Evolutionary conservation across 805 yeast species (phyloP).

Genomic region (Yamadazyma sp.): DNA sequence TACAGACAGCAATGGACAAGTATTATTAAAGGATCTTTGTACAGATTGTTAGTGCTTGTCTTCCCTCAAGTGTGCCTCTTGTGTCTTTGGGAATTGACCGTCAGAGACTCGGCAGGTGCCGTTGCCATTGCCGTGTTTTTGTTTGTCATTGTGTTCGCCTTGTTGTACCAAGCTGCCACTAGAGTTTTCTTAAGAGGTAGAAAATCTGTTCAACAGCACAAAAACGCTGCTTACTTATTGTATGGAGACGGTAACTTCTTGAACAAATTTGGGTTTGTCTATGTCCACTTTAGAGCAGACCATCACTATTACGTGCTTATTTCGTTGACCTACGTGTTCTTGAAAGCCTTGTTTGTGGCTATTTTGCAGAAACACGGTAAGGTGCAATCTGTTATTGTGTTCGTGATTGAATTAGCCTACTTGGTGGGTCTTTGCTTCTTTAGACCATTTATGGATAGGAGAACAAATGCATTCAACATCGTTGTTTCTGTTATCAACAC

Average conservation of each 20-base stretch:
- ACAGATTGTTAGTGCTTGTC: slow-evolving; percentile 77
- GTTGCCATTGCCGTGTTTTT: slow-evolving; percentile 77
- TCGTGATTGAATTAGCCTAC: slow-evolving; percentile 72
- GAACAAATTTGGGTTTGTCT: slow-evolving; percentile 88
- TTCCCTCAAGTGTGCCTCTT: slow-evolving; percentile 83
- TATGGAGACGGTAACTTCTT: slow-evolving; percentile 80
- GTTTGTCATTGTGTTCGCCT: slow-evolving; percentile 53
- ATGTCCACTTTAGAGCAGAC: slow-evolving; percentile 87
- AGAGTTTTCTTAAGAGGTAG: slow-evolving; percentile 76
- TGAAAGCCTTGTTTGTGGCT: slow-evolving; percentile 83
- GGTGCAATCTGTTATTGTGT: slow-evolving; percentile 74
- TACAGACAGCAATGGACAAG: slow-evolving; percentile 81
- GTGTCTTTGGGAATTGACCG: slow-evolving; percentile 87
- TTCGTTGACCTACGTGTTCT: slow-evolving; percentile 60
- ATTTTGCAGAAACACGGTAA: slow-evolving; percentile 80
- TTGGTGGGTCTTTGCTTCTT: slow-evolving; percentile 63
- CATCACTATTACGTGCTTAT: slow-evolving; percentile 79
- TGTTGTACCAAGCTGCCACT: slow-evolving; percentile 69
- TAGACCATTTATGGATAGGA: slow-evolving; percentile 91
- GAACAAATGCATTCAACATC: slow-evolving; percentile 92
- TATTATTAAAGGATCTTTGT: slow-evolving; percentile 86
- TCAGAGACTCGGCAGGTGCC: slow-evolving; percentile 79
- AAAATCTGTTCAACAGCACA: slow-evolving; percentile 66
- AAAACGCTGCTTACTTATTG: slow-evolving; percentile 88
- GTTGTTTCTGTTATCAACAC: slow-evolving; percentile 76